A percentile compares a stretch with the other conserved stretches of the same genome.
Conservation (phyloP, 139 green algal species). For the Eudorina sp. region DNA sequence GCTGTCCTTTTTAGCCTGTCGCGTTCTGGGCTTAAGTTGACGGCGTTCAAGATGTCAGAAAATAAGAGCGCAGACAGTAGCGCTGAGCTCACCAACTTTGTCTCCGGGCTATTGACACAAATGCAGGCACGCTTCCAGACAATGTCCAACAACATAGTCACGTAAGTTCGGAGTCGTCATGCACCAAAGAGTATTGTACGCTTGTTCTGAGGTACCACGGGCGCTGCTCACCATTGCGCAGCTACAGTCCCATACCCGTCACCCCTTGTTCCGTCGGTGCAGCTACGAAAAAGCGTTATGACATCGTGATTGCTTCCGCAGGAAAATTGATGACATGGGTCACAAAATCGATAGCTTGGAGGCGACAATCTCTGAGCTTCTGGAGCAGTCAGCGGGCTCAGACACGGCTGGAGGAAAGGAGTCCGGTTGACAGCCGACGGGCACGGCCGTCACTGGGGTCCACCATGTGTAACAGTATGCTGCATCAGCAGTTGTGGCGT, state of each 20-base stretch:
- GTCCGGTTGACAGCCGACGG: background rate
- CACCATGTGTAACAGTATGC: too few species aligned
- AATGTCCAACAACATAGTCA: slow-evolving; percentile 75
- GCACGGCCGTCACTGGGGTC: too few species aligned
- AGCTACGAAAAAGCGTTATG: too few species aligned
- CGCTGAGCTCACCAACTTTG: slow-evolving; percentile 55
- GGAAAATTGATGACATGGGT: slow-evolving; percentile 75
- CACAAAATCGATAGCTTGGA: slow-evolving; percentile 75
- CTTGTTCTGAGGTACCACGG: too few species aligned
- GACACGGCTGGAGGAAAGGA: slow-evolving; percentile 5
- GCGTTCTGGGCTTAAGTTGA: background rate
- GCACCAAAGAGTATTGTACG: too few species aligned
- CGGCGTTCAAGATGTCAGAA: background rate
- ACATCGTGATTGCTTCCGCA: too few species aligned
- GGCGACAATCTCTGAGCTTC: slow-evolving; percentile 70
- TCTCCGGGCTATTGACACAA: slow-evolving; percentile 61
- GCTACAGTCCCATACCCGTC: too few species aligned
- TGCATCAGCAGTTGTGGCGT: too few species aligned
- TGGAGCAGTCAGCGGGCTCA: slow-evolving; percentile 59
- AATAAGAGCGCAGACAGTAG: slow-evolving; percentile 4
- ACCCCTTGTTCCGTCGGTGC: too few species aligned
- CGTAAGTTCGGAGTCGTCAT: too few species aligned
- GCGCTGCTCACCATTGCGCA: too few species aligned
- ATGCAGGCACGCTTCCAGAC: slow-evolving; percentile 71
- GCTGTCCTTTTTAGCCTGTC: too few species aligned